A percentile compares a stretch with the other conserved stretches of the same genome.
These are phyloP conservation scores for Ettlia oleoabundans DNA, from an alignment of 139 green algal species.

Conservation along the genomic window DNA sequence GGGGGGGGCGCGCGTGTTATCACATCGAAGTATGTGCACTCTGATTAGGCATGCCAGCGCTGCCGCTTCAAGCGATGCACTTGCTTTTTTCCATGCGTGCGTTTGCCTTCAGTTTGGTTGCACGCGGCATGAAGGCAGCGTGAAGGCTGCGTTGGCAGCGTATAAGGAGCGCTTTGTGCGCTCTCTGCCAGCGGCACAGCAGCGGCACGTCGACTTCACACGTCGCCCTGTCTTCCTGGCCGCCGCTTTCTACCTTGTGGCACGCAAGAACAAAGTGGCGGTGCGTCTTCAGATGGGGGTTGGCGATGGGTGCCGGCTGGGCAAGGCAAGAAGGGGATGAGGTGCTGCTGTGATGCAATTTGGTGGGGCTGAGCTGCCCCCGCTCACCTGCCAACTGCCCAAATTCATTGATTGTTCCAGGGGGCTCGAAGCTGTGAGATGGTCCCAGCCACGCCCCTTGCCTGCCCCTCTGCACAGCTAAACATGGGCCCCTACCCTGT, in stretches of 20 bases:
- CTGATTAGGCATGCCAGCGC: too few relatives aligned
- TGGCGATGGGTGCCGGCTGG: background rate
- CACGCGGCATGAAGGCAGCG: conserved; percentile 18
- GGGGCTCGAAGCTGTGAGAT: too few relatives aligned
- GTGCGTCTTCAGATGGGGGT: background rate
- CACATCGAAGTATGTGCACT: too few relatives aligned
- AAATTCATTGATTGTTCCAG: too few relatives aligned
- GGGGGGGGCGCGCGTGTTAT: too few relatives aligned
- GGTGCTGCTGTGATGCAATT: background rate
- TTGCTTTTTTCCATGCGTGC: too few relatives aligned
- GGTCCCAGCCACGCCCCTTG: too few relatives aligned
- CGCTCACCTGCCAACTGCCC: background rate
- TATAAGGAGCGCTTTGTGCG: conserved; percentile 35
- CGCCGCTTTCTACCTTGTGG: conserved; percentile 39
- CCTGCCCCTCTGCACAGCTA: too few relatives aligned
- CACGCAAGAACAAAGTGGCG: conserved; percentile 35
- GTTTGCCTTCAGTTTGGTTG: conserved; percentile 41
- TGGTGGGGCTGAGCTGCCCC: background rate
- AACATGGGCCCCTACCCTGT: too few relatives aligned
- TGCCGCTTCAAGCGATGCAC: background rate
- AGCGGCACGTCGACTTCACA: conserved; percentile 17
- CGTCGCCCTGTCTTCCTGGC: conserved; percentile 35
- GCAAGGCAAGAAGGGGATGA: background rate
- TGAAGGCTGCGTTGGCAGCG: conserved; percentile 22
- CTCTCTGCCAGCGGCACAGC: background rate